A percentile compares a stretch with the other conserved stretches of the same genome.
Conservation (phyloP, 352 stramenopile species). For the Thraustochytrium striatum region DNA sequence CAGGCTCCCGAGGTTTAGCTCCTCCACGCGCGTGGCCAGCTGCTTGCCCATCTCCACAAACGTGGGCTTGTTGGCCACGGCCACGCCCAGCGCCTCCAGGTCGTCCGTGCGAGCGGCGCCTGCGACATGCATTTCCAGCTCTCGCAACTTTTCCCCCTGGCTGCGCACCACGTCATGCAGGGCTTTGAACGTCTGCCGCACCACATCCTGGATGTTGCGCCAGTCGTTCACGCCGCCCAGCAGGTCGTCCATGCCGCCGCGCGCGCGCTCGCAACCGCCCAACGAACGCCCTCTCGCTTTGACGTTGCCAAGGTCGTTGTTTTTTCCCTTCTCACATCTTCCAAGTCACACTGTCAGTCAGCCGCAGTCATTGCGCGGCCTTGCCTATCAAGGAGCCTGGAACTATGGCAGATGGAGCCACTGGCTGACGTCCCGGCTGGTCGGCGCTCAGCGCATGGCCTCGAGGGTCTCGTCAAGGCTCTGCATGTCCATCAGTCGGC, state of each 20-base stretch:
- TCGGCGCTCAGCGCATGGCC: too few relatives aligned
- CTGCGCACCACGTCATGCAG: conserved; percentile 42
- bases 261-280: neutral
- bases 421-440: too few relatives aligned
- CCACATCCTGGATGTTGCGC: conserved; percentile 48
- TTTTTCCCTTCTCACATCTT: neutral
- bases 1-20: conserved; percentile 1
- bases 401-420: too few relatives aligned
- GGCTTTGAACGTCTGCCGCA: conserved; percentile 44
- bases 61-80: conserved; percentile 44
- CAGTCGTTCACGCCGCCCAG: conserved; percentile 42
- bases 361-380: neutral
- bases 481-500: neutral
- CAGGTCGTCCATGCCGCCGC: conserved; percentile 39
- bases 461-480: neutral
- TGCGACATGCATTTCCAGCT: conserved; percentile 17
- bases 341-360: neutral
- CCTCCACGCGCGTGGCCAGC: conserved; percentile 2
- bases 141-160: conserved; percentile 35
- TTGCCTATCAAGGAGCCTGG: neutral
- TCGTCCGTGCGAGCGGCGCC: neutral
- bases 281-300: neutral
- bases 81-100: conserved; percentile 33
- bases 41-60: conserved; percentile 37
- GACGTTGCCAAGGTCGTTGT: neutral